These are phyloP conservation scores for Zygoascus biomembranicola DNA, from an alignment of 805 yeast species.

Conservation along the genomic window DNA sequence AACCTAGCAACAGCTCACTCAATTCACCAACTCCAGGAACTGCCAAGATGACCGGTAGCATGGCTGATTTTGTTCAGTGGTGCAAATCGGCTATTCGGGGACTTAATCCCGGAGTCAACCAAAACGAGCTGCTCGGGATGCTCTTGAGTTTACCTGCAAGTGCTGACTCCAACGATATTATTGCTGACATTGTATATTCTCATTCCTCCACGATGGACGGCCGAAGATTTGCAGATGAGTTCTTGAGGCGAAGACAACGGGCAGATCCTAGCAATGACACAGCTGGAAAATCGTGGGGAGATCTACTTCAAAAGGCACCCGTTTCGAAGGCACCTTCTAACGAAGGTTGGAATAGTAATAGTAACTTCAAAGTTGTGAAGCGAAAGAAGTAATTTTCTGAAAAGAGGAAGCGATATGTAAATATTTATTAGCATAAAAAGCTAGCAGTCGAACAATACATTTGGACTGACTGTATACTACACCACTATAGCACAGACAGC, in stretches of 20 bases:
- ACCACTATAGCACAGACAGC: too few relatives aligned
- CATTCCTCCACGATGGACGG: constrained; percentile 91
- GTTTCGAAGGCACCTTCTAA: constrained; percentile 10
- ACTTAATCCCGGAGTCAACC: constrained; percentile 66
- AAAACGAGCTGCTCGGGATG: constrained; percentile 70
- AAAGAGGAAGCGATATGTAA: background rate
- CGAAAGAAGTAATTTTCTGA: constrained; percentile 38
- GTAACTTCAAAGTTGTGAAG: constrained; percentile 51
- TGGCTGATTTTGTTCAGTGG: constrained; percentile 35
- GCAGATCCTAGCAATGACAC: constrained; percentile 41
- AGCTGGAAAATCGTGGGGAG: constrained; percentile 54
- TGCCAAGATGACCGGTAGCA: constrained; percentile 16
- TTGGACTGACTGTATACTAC: too few relatives aligned
- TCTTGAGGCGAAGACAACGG: constrained; percentile 62
- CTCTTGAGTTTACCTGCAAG: constrained; percentile 73
- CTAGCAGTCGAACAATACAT: too few relatives aligned
- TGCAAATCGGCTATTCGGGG: constrained; percentile 32
- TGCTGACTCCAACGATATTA: constrained; percentile 69
- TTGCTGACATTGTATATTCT: constrained; percentile 85
- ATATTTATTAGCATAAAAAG: background rate
- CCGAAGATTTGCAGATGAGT: constrained; percentile 86
- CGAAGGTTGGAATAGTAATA: constrained; percentile 33
- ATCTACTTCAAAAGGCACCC: constrained; percentile 45
- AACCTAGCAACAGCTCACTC: background rate
- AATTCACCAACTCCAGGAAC: constrained; percentile 8